Evolutionary conservation across 2,329 filamentous ascomycete genomes (phyloP), one percentile per base, ranked within the genome.

Genomic region (Davidsoniella neocaledoniae): DNA sequence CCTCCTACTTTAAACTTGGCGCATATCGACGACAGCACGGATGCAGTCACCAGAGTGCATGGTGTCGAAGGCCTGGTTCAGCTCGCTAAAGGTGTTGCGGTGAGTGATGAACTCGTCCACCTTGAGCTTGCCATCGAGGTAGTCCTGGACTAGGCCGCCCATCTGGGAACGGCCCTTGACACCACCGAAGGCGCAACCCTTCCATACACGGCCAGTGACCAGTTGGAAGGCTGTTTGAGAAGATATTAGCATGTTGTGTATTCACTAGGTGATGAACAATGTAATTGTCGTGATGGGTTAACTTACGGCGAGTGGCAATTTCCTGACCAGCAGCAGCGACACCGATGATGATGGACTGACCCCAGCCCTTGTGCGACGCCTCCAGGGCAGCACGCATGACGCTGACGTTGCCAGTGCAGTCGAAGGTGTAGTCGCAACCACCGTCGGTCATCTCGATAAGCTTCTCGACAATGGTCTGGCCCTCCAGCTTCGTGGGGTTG

Each of bases 61-160:
- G 58, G 83, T 79, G 56, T 86, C 77, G 61, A 94, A 98, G 17
- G 87, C 90, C 47, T 74, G 71, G 73, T 96, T 96, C 67, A 98
- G 94, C 60, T 83, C 78, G 54, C 70, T 69, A 42, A 98, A 72
- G 3, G 74, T 76, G 70, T 94, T 86, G 59, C 88, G 80, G 71
- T 98, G 91, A 29, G 91, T 98, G 70, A 98, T 96, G 72, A 96
- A 96, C 71, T 98, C 91, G 64, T 96, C 90, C 43, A 96, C 91
- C 80, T 95, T 96, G 63, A 98, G 81, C 62, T 83, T 77, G 59
- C 88, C 88, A 48, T 76, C 75, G 65, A 93, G 74, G 70, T 98
- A 98, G 67, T 96, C 90, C 57, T 79, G 70, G 21, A 98, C 87
- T 39, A 98, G 79, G 53, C 75, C 80, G 44, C 84, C 83, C 56